These are phyloP conservation scores for Epichloe festucae DNA, from an alignment of 2,329 filamentous ascomycete genomes.

Conservation along the genomic window DNA sequence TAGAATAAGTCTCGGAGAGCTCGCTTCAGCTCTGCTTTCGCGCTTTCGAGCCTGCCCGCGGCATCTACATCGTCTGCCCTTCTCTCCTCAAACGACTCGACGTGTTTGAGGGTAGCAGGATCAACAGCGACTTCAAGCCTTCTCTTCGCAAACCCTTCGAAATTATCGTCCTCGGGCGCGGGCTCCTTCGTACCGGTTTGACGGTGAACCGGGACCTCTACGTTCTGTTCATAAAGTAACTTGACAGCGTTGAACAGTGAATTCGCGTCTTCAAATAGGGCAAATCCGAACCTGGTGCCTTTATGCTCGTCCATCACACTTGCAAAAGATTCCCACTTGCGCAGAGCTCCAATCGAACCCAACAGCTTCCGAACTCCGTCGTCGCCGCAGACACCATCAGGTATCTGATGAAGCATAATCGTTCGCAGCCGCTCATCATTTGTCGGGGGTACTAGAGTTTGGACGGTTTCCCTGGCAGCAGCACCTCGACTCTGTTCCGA, in stretches of 20 bases:
- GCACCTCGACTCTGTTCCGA: slow-evolving; percentile 55
- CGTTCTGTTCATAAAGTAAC: slow-evolving; percentile 66
- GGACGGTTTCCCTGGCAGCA: slow-evolving; percentile 52
- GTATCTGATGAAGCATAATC: slow-evolving; percentile 79
- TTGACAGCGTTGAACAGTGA: slow-evolving; percentile 77
- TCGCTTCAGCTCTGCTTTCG: slow-evolving; percentile 52
- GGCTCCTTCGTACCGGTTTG: slow-evolving; percentile 40
- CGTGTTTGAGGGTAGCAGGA: slow-evolving; percentile 67
- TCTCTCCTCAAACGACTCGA: slow-evolving; percentile 66
- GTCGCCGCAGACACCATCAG: slow-evolving; percentile 63
- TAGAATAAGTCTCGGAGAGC: slow-evolving; percentile 62
- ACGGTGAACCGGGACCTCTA: slow-evolving; percentile 71
- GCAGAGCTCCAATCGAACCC: slow-evolving; percentile 60
- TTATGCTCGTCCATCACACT: slow-evolving; percentile 53
- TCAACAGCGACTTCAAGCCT: slow-evolving; percentile 67
- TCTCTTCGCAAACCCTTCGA: slow-evolving; percentile 51
- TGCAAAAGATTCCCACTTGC: slow-evolving; percentile 71
- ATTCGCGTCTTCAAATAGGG: slow-evolving; percentile 85
- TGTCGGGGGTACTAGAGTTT: slow-evolving; percentile 67
- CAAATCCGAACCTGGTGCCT: slow-evolving; percentile 82
- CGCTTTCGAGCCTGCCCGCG: slow-evolving; percentile 56
- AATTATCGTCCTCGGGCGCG: slow-evolving; percentile 29
- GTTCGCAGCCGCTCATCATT: slow-evolving; percentile 85
- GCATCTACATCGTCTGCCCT: slow-evolving; percentile 49
- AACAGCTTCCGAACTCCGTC: slow-evolving; percentile 69